These are phyloP conservation scores for Goffeauzyma gilvescens DNA, from an alignment of 768 basidiomycete genomes.

Conservation along the genomic window DNA sequence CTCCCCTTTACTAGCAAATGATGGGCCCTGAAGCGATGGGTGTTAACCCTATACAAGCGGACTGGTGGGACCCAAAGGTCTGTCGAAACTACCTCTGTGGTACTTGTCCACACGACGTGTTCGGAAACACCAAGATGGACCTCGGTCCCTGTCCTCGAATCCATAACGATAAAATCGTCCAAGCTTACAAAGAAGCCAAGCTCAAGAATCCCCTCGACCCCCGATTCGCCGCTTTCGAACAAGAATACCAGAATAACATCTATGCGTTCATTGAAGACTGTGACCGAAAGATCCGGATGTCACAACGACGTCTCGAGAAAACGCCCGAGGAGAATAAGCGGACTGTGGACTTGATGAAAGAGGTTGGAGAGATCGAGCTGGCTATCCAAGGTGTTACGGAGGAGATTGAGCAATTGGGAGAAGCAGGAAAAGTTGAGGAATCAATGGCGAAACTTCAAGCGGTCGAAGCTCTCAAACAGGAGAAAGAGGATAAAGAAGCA, in stretches of 20 bases:
- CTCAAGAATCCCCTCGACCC: slow-evolving; percentile 59
- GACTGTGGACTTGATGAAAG: slow-evolving; percentile 95
- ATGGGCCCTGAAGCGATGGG: slow-evolving; percentile 99
- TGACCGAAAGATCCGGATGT: slow-evolving; percentile 81
- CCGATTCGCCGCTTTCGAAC: slow-evolving; percentile 69
- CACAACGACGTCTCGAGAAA: slow-evolving; percentile 90
- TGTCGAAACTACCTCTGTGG: slow-evolving; percentile 96
- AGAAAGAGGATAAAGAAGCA: slow-evolving; percentile 90
- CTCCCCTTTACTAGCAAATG: slow-evolving; percentile 62
- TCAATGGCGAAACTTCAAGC: slow-evolving; percentile 95
- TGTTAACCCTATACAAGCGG: slow-evolving; percentile 72
- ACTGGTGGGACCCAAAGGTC: slow-evolving; percentile 86
- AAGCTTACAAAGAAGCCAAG: slow-evolving; percentile 63
- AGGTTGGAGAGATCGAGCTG: slow-evolving; percentile 97
- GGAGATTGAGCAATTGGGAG: slow-evolving; percentile 91
- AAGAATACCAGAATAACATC: slow-evolving; percentile 89
- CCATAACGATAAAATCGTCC: slow-evolving; percentile 82
- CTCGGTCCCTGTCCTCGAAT: slow-evolving; percentile 91
- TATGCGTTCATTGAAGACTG: slow-evolving; percentile 95
- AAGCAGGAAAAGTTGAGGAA: slow-evolving; percentile 97
- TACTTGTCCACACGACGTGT: slow-evolving; percentile 91
- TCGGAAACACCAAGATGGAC: slow-evolving; percentile 99
- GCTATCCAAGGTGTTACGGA: slow-evolving; percentile 97
- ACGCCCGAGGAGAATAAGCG: slow-evolving; percentile 99
- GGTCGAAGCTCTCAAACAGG: slow-evolving; percentile 88